Conservation (phyloP, 1,284 basidiomycete genomes). For the Serendipita sp. region DNA sequence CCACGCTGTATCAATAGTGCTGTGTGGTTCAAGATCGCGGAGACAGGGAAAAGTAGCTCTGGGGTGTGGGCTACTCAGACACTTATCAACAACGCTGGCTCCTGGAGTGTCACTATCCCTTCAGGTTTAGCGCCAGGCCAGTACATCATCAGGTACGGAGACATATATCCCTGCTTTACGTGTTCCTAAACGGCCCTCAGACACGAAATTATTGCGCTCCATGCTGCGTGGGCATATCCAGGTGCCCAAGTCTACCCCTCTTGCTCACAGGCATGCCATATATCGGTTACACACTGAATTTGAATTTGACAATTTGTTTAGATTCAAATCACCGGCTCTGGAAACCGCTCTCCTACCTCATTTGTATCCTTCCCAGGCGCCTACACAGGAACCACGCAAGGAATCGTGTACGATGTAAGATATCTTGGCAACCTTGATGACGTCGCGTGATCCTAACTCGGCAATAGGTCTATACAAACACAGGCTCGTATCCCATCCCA, state of each 20-base stretch:
- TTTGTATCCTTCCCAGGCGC: constrained; percentile 41
- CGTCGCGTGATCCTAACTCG: neutral
- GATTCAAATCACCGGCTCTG: constrained; percentile 35
- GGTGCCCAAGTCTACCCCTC: constrained; percentile 30
- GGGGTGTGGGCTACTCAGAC: constrained; percentile 33
- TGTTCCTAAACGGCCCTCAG: neutral
- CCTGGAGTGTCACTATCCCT: constrained; percentile 34
- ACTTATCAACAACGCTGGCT: constrained; percentile 25
- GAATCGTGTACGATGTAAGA: constrained; percentile 25
- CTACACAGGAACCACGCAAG: constrained; percentile 33
- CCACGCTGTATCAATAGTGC: constrained; percentile 17
- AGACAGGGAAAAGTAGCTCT: constrained; percentile 29
- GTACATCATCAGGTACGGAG: constrained; percentile 37
- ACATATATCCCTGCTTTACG: constrained; percentile 14
- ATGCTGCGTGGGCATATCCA: constrained; percentile 24
- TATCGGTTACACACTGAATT: neutral
- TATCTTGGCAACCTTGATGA: neutral
- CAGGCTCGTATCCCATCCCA: constrained; percentile 15
- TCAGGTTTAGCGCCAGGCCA: constrained; percentile 30
- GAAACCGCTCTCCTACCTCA: constrained; percentile 31
- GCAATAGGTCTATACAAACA: constrained; percentile 19
- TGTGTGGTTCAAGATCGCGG: constrained; percentile 36
- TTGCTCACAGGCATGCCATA: constrained; percentile 21
- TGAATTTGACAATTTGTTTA: constrained; percentile 20
- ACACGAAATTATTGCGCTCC: constrained; percentile 24